phyloP scores from a whole-genome alignment of 495 filamentous ascomycete species.

The Podospora sp. region DNA sequence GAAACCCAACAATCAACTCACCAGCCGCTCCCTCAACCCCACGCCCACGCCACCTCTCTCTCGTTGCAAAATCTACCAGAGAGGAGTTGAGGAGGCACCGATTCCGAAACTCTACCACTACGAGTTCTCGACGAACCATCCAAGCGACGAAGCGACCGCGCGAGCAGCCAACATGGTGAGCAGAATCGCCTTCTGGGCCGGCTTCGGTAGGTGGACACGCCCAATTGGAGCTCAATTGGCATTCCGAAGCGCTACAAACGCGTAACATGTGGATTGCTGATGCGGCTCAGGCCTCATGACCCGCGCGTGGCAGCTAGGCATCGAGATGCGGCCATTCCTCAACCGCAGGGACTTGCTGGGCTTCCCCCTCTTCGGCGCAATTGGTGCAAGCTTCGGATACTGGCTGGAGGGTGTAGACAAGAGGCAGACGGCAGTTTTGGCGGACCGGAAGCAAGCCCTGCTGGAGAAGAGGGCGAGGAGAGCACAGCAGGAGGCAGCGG shows the following conservation, averaged over 20 bases:
- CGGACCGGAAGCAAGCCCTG: slow-evolving; percentile 72
- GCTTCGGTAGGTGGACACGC: slow-evolving; percentile 75
- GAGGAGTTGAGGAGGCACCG: slow-evolving; percentile 16
- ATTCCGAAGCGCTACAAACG: not conserved
- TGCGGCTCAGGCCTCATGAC: slow-evolving; percentile 72
- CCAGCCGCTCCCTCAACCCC: not conserved
- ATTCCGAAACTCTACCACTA: not conserved
- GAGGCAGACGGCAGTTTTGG: slow-evolving; percentile 72
- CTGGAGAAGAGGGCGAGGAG: slow-evolving; percentile 86
- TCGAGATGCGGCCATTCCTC: slow-evolving; percentile 97
- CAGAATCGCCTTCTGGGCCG: slow-evolving; percentile 93
- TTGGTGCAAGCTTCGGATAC: slow-evolving; percentile 92
- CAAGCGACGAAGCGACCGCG: not conserved
- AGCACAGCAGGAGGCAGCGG: slow-evolving; percentile 59
- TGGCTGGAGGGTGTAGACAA: slow-evolving; percentile 87
- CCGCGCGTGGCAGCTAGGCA: slow-evolving; percentile 93
- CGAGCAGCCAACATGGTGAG: slow-evolving; percentile 49
- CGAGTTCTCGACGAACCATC: not conserved
- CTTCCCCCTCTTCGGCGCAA: slow-evolving; percentile 85
- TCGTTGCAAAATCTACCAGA: slow-evolving; percentile 6
- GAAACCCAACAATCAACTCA: not conserved
- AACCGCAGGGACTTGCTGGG: slow-evolving; percentile 75
- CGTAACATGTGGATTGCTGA: slow-evolving; percentile 2
- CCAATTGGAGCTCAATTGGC: slow-evolving; percentile 21
- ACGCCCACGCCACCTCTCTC: not conserved